Base-by-base conservation (phyloP, 1,284 basidiomycete species). In the Malassezia furfur region DNA sequence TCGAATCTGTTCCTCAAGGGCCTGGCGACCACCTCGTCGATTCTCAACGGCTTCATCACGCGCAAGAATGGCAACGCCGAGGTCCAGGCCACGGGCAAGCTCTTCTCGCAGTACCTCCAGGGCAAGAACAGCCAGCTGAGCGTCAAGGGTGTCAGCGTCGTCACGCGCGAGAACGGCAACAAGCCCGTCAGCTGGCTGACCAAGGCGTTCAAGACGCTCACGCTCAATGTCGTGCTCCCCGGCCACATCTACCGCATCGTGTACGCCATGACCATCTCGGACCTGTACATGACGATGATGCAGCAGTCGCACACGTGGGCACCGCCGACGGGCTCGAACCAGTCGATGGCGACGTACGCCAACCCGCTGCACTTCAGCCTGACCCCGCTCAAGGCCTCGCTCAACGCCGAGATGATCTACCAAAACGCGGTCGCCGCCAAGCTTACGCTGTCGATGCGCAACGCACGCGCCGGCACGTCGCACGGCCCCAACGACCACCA, bases 351-450 rank as follows among this genome's bases (percentile, higher is more conserved):
- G 14, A 77, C 79, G 57, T 86, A 85, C 70, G 81, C 81, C 74
- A 88, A 87, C 74, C 86, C 86, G 1, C 87, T 88, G 74, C 83
- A 82, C 10, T 88, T 87, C 76, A 81, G 81, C 19, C 71, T 88
- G 51, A 83, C 85, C 67, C 83, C 84, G 36, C 72, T 84, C 21
- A 77, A 81, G 65, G 77, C 81, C 1, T 77, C 78, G 3, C 78
- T 85, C 63, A 78, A 79, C 28, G 81, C 85, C 60, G 78, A 78
- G 19, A 71, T 87, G 40, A 77, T 75, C 10, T 77, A 76, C 21
- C 76, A 77, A 25, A 81, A 81, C 5, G 72, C 75, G n/a, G 76
- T 82, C 54, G 79, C 82, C 31, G 85, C 84, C 28, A 63, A 84
- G 81, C 79, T 87, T 43, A 70, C 77, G 30, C 71, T 86, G 37